phyloP scores from a whole-genome alignment of 2,329 filamentous ascomycete species.

The Colletotrichum sp. region DNA sequence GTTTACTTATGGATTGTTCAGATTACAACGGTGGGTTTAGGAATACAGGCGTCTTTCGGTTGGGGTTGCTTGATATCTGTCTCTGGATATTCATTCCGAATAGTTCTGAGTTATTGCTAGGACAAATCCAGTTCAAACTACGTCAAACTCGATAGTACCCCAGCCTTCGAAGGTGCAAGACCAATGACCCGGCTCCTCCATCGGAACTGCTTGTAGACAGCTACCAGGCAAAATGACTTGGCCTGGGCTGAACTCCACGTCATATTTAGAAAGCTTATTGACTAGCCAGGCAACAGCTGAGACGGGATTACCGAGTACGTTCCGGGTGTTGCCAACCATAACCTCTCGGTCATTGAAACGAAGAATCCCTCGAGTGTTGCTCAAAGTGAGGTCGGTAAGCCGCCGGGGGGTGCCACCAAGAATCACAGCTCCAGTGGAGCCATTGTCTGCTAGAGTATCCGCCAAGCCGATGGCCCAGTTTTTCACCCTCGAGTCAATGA shows the following conservation, averaged over 20 bases:
- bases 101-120: background rate
- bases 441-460: slow-evolving; percentile 31
- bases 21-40: background rate
- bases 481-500: slow-evolving; percentile 31
- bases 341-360: slow-evolving; percentile 28
- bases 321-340: slow-evolving; percentile 29
- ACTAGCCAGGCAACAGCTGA: slow-evolving; percentile 29
- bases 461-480: slow-evolving; percentile 29
- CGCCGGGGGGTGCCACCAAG: slow-evolving; percentile 28
- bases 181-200: slow-evolving; percentile 26
- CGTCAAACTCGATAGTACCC: slow-evolving; percentile 29
- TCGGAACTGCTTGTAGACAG: slow-evolving; percentile 28
- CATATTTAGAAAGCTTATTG: slow-evolving; percentile 27
- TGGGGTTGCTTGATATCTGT: background rate
- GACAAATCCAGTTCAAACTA: background rate
- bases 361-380: slow-evolving; percentile 25
- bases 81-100: background rate
- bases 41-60: background rate
- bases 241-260: slow-evolving; percentile 26
- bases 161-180: slow-evolving; percentile 28
- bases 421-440: slow-evolving; percentile 28
- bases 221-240: slow-evolving; percentile 29
- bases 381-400: slow-evolving; percentile 26
- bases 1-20: background rate
- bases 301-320: slow-evolving; percentile 29